Evolutionary conservation across 192 early-diverging fungal genomes (phyloP).

Genomic region (Phycomyces nitens): DNA sequence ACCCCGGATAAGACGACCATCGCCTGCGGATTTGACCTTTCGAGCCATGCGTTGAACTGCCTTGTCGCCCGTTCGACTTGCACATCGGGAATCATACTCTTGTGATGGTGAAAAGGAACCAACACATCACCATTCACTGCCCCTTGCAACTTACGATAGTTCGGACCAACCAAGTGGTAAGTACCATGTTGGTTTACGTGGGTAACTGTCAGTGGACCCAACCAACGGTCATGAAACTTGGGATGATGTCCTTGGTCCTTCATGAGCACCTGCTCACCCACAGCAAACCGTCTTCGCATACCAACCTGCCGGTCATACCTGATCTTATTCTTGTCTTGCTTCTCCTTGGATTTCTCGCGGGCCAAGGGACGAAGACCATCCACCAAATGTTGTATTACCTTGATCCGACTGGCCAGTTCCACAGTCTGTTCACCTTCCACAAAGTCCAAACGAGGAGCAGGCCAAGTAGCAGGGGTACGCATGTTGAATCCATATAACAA

Average conservation of each 20-base stretch:
- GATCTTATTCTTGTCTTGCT: background rate
- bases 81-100: too few species aligned
- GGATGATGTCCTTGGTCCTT: background rate
- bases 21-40: too few species aligned
- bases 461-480: slow-evolving; percentile 9
- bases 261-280: slow-evolving; percentile 1
- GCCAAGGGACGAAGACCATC: background rate
- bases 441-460: background rate
- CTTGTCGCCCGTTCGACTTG: too few species aligned
- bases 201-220: background rate
- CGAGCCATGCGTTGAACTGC: too few species aligned
- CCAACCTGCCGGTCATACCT: background rate
- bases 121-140: slow-evolving; percentile 4
- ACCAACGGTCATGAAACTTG: slow-evolving; percentile 10
- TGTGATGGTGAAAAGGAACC: too few species aligned
- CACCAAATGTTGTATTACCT: background rate
- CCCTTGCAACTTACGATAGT: background rate
- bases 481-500: slow-evolving; percentile 21
- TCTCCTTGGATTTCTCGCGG: background rate
- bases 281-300: background rate
- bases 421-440: slow-evolving; percentile 6
- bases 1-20: too few species aligned
- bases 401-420: background rate
- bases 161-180: background rate
- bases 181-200: background rate